These are phyloP conservation scores for Filobasidium floriforme DNA, from an alignment of 768 basidiomycete species.

Conservation along the genomic window DNA sequence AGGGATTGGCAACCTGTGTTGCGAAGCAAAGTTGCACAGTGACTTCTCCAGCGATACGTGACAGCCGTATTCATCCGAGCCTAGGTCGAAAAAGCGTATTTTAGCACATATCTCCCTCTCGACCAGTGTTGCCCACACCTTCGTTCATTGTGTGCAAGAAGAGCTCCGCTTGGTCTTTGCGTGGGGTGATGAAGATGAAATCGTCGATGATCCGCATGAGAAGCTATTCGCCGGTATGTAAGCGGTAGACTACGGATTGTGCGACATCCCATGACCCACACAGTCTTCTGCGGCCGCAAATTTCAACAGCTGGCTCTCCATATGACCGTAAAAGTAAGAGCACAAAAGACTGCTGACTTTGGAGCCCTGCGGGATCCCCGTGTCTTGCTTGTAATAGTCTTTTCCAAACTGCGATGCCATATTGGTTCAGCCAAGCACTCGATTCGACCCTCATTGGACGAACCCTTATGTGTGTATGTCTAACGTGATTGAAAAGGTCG, in stretches of 20 bases:
- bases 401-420: slow-evolving; percentile 59
- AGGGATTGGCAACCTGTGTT: slow-evolving; percentile 2
- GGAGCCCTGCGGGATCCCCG: slow-evolving; percentile 95
- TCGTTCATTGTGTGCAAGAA: slow-evolving; percentile 71
- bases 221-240: slow-evolving; percentile 49
- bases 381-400: slow-evolving; percentile 75
- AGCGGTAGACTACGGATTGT: background rate
- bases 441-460: background rate
- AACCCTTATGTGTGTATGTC: background rate
- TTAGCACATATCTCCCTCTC: slow-evolving; percentile 4
- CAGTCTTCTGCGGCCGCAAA: slow-evolving; percentile 55
- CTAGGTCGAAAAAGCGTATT: slow-evolving; percentile 38
- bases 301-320: slow-evolving; percentile 59
- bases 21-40: slow-evolving; percentile 64
- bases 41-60: slow-evolving; percentile 84
- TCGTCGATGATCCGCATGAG: slow-evolving; percentile 87
- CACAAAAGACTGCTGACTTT: slow-evolving; percentile 90
- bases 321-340: slow-evolving; percentile 85
- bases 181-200: slow-evolving; percentile 78
- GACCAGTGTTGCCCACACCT: slow-evolving; percentile 47
- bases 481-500: background rate
- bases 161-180: slow-evolving; percentile 52
- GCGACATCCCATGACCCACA: slow-evolving; percentile 49
- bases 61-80: slow-evolving; percentile 91
- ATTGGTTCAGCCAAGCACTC: background rate